Base-by-base conservation (phyloP, 2,329 filamentous ascomycete genomes). In the Myriosclerotinia duriaeana region DNA sequence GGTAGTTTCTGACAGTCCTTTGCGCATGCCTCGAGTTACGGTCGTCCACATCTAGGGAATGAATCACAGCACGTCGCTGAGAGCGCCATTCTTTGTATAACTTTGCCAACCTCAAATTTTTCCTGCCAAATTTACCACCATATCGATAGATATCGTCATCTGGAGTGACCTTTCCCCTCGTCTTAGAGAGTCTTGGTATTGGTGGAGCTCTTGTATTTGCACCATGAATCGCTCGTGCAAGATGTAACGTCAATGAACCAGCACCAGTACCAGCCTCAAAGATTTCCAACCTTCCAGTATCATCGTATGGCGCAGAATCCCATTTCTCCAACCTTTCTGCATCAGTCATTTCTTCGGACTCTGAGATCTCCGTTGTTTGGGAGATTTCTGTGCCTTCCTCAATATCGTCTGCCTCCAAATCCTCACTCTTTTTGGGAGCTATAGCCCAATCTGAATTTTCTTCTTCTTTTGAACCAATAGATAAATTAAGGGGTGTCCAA, bases 191-290 rank as follows among this genome's bases (percentile, higher is more conserved):
- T 5, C 22, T 36, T 20, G 67, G 66, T 20, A 82, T 75, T 17
- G 76, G 73, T 0, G 83, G 82, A 7, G 83, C 78, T 4, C 81
- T 78, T 2, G 85, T 79, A 73, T 93, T 93, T 22, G 87, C 89
- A 54, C 85, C 90, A 74, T 93, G 89, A 55, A 95, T 85, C 3
- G 90, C 90, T 63, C 90, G 85, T 40, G 90, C 87, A 30, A 95
- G 81, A 74, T 93, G 86, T 5, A 95, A 78, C 0, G 91, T 94
- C 67, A 95, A 78, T 44, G 89, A 88, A 67, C 91, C 92, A 81
- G 93, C 90, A n/a, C 91, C 92, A 4, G 91, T 95, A 20, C 92
- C 91, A 56, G 91, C 91, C 78, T 95, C 92, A 63, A 95, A 87
- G 54, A 95, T 90, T 74, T 94, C 89, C 15, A 93, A 77, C 0